These are phyloP conservation scores for Calonectria hongkongensis DNA, from an alignment of 2,329 filamentous ascomycete species.

Conservation along the genomic window DNA sequence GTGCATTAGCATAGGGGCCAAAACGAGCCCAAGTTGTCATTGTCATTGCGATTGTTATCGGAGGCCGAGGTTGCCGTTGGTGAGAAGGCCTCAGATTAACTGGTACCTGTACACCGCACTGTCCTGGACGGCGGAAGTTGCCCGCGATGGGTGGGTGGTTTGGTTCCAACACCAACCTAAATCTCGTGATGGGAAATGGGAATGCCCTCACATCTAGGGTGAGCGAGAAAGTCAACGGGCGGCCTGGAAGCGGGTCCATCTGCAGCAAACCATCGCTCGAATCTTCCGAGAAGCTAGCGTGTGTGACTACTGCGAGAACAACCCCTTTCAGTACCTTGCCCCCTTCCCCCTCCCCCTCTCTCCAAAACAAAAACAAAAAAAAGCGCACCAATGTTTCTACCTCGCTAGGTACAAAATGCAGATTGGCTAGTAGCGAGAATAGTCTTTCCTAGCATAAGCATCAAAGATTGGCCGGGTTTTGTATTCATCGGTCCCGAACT, in stretches of 20 bases:
- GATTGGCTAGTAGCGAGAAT: not conserved
- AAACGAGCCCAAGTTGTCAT: not conserved
- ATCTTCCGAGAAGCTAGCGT: not conserved
- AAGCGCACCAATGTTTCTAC: not conserved
- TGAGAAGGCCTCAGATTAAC: not conserved
- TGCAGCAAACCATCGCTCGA: not conserved
- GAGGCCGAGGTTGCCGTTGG: not conserved
- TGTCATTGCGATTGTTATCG: not conserved
- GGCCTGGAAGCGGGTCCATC: conserved; percentile 4
- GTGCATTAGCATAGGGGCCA: not conserved
- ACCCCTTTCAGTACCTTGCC: not conserved
- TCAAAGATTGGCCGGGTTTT: not conserved
- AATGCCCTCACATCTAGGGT: conserved; percentile 10
- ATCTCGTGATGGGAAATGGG: conserved; percentile 2
- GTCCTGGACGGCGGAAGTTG: not conserved
- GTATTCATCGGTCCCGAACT: not conserved
- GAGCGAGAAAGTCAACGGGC: not conserved
- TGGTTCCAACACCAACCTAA: not conserved
- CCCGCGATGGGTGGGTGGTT: not conserved
- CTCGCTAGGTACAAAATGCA: not conserved
- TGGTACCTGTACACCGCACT: not conserved
- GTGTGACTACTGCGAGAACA: conserved; percentile 11
- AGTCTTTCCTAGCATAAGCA: not conserved
- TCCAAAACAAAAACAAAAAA: not conserved
- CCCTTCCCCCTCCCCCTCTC: too few species aligned